Conservation (phyloP, 116 monocot genomes). For the Papilionanthe hybrid region DNA sequence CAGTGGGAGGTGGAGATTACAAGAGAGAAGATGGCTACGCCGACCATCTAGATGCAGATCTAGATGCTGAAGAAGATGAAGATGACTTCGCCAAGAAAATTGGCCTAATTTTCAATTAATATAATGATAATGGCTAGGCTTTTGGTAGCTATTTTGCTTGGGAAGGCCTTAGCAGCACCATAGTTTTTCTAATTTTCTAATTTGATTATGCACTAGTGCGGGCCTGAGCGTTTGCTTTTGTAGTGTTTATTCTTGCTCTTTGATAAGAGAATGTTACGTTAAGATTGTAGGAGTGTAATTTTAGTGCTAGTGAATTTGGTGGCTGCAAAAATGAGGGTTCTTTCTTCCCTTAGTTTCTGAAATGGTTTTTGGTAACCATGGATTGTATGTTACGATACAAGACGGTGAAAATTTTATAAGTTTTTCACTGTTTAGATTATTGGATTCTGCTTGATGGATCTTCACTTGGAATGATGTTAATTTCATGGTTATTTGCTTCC, state of each 20-base stretch:
- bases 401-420: no score
- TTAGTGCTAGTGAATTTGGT: not conserved
- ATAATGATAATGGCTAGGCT: not conserved
- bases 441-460: no score
- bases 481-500: no score
- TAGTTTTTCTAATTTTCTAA: not conserved
- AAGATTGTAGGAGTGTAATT: not conserved
- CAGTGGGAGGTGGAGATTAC: not conserved
- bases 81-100: slow-evolving; percentile 56
- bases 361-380: no score
- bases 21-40: not conserved
- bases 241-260: not conserved
- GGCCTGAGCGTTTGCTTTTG: not conserved
- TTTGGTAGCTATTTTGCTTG: not conserved
- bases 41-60: slow-evolving; percentile 14
- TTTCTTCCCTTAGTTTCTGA: not conserved
- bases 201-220: not conserved
- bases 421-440: no score
- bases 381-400: no score
- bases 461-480: no score
- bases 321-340: not conserved
- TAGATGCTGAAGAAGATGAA: slow-evolving; percentile 39
- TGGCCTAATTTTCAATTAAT: slow-evolving; percentile 28
- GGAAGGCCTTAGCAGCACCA: not conserved
- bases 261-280: not conserved